Conservation (phyloP, 441 rosid genomes). For the Populus tomentosa region DNA sequence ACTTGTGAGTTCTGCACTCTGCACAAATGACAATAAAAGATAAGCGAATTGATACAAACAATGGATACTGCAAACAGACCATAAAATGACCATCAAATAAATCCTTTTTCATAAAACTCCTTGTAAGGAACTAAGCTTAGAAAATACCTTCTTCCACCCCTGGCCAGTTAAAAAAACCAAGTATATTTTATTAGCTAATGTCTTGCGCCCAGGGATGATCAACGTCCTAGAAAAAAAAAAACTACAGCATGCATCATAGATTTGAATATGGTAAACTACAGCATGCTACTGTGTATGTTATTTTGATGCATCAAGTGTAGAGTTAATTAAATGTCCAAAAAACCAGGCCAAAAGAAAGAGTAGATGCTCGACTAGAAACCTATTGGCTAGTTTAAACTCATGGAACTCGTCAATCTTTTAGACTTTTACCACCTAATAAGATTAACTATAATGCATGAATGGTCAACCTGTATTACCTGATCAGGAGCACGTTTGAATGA, state of each 20-base stretch:
- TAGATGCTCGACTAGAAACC: neutral
- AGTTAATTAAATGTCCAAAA: neutral
- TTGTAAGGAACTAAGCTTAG: no score
- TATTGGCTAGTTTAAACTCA: neutral
- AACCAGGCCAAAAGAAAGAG: neutral
- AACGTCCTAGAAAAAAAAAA: neutral
- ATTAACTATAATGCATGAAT: neutral
- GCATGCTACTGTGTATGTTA: neutral
- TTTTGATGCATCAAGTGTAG: neutral
- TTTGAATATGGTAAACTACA: neutral
- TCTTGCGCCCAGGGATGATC: neutral
- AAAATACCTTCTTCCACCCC: neutral
- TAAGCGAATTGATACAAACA: constrained; percentile 7
- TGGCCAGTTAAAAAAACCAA: neutral
- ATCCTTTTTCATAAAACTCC: neutral
- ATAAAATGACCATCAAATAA: neutral
- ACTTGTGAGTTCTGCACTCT: constrained; percentile 80
- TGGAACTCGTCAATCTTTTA: neutral
- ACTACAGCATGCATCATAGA: neutral
- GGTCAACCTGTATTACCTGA: constrained; percentile 47
- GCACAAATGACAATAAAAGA: constrained; percentile 27
- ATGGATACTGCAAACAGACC: neutral
- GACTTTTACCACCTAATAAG: neutral
- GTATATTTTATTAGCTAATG: neutral
- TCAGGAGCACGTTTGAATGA: constrained; percentile 64